Evolutionary conservation across 2,329 filamentous ascomycete genomes (phyloP), one percentile per base, ranked within the genome.

Genomic region (Fusarium sp.): DNA sequence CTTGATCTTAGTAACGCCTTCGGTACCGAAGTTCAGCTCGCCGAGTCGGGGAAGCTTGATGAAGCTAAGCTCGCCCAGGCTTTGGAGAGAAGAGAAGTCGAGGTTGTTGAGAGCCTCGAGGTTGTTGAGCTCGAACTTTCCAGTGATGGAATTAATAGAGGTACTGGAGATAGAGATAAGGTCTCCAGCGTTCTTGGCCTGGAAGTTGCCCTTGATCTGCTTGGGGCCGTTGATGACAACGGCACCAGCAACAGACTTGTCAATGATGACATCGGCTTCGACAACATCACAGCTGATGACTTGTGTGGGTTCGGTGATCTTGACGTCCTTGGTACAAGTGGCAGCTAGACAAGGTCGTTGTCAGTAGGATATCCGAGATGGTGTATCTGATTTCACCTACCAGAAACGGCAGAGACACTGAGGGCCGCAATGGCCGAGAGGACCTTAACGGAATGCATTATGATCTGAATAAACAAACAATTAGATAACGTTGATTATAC

Each of bases 31-130:
- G 40, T 82, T 83, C 40, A 88, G 78, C 49, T 77, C 75, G 66
- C 84, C 88, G 81, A 86, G 88, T 80, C 83, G 86, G 71, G 91
- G 91, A 46, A 98, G 89, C 75, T 93, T 92, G 67, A 88, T 85
- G 88, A 93, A 95, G 75, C 88, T 83, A 81, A 98, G 92, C 65
- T 84, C 83, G 75, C 89, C 88, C 71, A 97, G 91, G 38, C 84
- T 84, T 70, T 83, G 87, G 66, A 99, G 90, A 32, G 85, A 79
- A 65, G 87, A 84, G 85, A 97, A 91, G 75, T 83, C 86, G 68
- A 98, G 86, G 63, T 85, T 88, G 77, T 88, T 90, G 63, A 99
- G 87, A 40, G 89, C 85, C 71, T 91, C 93, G 64, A 94, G 86
- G 75, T 90, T 90, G 76, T 88, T 85, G 72, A 98, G 85, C 67